phyloP scores from a whole-genome alignment of 2,329 filamentous ascomycete genomes.

The Claviceps purpurea region DNA sequence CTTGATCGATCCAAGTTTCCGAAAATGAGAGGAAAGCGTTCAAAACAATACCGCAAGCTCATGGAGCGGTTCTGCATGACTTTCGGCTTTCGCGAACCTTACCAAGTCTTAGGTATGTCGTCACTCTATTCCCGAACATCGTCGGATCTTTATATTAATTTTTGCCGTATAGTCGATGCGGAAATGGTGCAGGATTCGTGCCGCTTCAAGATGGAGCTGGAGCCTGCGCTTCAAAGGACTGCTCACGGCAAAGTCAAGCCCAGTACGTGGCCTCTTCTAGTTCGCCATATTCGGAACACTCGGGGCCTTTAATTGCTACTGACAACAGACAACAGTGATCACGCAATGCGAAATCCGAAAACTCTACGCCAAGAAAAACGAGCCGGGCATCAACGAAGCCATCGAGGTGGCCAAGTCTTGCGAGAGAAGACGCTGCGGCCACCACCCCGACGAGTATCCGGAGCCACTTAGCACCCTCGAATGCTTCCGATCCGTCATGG shows the following conservation, averaged over 20 bases:
- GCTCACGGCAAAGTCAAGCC: constrained; percentile 78
- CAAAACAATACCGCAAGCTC: constrained; percentile 58
- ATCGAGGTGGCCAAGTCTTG: constrained; percentile 64
- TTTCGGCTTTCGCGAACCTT: constrained; percentile 86
- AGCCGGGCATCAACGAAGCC: constrained; percentile 40
- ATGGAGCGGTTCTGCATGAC: constrained; percentile 83
- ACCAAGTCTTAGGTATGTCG: constrained; percentile 63
- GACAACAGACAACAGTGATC: constrained; percentile 41
- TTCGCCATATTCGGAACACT: neutral
- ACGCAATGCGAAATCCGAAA: constrained; percentile 72
- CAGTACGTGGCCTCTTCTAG: constrained; percentile 33
- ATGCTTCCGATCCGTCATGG: constrained; percentile 63
- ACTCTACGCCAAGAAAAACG: constrained; percentile 51
- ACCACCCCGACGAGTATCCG: constrained; percentile 58
- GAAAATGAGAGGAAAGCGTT: constrained; percentile 36
- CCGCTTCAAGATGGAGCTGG: constrained; percentile 81
- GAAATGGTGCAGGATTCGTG: constrained; percentile 72
- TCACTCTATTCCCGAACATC: constrained; percentile 1
- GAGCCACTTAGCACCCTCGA: constrained; percentile 56
- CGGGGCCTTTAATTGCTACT: constrained; percentile 9
- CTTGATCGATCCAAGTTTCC: too few relatives aligned
- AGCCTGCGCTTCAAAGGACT: constrained; percentile 63
- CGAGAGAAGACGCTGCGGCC: constrained; percentile 66
- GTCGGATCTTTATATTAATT: neutral
- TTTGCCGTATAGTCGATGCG: constrained; percentile 51